Evolutionary conservation across 305 asterid genomes (phyloP).

Genomic region (Solanum chacoense): DNA sequence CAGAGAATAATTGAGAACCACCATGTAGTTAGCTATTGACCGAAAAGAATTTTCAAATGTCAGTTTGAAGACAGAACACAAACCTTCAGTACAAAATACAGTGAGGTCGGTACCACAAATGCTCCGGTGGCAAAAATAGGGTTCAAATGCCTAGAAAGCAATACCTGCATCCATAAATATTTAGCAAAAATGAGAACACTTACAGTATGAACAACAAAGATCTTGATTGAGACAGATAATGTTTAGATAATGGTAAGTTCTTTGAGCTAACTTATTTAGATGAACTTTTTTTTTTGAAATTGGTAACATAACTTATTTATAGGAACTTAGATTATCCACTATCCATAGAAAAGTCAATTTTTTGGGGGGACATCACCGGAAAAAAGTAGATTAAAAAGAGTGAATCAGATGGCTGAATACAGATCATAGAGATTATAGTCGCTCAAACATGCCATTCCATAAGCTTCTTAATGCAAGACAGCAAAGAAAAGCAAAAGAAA

Average conservation of each 20-base stretch:
- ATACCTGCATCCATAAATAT: slow-evolving; percentile 43
- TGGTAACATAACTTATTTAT: neutral
- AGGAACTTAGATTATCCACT: neutral
- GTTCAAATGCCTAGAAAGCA: slow-evolving; percentile 52
- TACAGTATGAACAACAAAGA: neutral
- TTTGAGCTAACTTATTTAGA: neutral
- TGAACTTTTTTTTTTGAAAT: too few species aligned
- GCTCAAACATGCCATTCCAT: neutral
- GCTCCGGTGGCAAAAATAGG: slow-evolving; percentile 79
- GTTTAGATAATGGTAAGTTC: neutral
- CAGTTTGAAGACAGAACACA: slow-evolving; percentile 5
- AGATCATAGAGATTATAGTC: neutral
- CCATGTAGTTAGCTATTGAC: neutral
- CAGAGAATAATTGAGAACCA: neutral
- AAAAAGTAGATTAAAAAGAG: neutral
- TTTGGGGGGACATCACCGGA: neutral
- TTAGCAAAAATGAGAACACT: neutral
- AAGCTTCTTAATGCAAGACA: neutral
- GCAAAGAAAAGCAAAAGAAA: neutral
- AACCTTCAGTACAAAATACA: slow-evolving; percentile 81
- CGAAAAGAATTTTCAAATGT: neutral
- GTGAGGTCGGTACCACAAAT: slow-evolving; percentile 66
- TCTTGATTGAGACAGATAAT: neutral
- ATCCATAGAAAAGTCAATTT: neutral
- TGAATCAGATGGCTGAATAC: neutral